Evolutionary conservation across 495 filamentous ascomycete species (phyloP).

Genomic region (Penicillium soppii): DNA sequence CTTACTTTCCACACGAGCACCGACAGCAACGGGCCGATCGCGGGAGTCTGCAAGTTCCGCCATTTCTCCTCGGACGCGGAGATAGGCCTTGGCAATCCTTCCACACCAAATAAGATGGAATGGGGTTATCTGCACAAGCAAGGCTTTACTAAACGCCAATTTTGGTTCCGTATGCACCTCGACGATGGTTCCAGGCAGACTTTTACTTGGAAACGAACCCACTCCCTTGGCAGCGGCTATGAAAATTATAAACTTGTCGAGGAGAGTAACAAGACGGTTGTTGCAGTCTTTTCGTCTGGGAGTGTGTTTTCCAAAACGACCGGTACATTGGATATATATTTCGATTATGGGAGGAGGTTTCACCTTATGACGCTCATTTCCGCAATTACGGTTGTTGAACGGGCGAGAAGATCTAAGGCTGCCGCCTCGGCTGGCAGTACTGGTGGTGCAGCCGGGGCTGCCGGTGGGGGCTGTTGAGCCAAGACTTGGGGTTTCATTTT

Average conservation of each 20-base stretch:
- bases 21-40: constrained; percentile 24
- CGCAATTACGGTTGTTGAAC: constrained; percentile 22
- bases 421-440: not conserved
- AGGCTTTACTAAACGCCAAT: constrained; percentile 15
- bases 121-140: constrained; percentile 30
- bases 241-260: constrained; percentile 33
- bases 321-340: constrained; percentile 23
- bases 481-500: not conserved
- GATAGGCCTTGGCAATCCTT: constrained; percentile 33
- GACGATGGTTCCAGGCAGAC: constrained; percentile 2
- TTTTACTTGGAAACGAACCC: constrained; percentile 38
- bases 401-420: constrained; percentile 4
- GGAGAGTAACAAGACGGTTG: constrained; percentile 20
- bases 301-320: constrained; percentile 8
- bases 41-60: constrained; percentile 31
- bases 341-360: constrained; percentile 15
- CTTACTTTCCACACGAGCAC: constrained; percentile 32
- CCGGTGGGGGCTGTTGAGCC: constrained; percentile 9
- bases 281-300: constrained; percentile 31
- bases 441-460: constrained; percentile 1
- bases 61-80: constrained; percentile 34
- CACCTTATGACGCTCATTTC: constrained; percentile 21
- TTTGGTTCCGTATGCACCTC: constrained; percentile 26
- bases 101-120: constrained; percentile 11
- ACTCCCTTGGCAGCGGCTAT: constrained; percentile 18